Conservation (phyloP, 108 stramenopile species). For the Cyclotella kingstonii region DNA sequence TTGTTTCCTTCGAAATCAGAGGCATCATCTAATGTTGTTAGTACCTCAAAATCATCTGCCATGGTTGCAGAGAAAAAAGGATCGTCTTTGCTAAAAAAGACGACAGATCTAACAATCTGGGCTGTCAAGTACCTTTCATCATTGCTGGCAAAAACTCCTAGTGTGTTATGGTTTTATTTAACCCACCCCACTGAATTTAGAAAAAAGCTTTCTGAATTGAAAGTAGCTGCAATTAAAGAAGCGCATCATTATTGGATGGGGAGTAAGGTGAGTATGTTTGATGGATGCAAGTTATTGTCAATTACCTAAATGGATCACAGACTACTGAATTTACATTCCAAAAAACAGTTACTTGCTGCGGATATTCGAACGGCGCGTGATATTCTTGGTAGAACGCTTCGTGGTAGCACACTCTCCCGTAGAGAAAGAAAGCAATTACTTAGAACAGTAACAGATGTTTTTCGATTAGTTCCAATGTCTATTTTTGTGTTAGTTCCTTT, state of each 20-base stretch:
- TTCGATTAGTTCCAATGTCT: slow-evolving; percentile 95
- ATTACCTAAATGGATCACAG: background rate
- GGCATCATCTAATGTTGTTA: background rate
- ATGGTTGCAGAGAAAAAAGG: slow-evolving; percentile 14
- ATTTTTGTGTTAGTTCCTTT: slow-evolving; percentile 97
- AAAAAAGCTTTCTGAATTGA: slow-evolving; percentile 57
- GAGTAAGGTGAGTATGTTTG: slow-evolving; percentile 62
- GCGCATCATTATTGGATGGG: slow-evolving; percentile 96
- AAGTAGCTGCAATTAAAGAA: slow-evolving; percentile 71
- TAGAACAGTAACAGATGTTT: slow-evolving; percentile 93
- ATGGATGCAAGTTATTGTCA: background rate
- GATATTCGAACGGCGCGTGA: slow-evolving; percentile 88
- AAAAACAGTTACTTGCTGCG: slow-evolving; percentile 73
- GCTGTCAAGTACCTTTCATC: slow-evolving; percentile 39
- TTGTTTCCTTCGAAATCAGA: background rate
- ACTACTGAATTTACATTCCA: background rate
- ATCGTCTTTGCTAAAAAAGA: slow-evolving; percentile 20
- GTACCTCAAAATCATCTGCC: background rate
- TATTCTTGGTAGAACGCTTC: slow-evolving; percentile 73
- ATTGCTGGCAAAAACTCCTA: slow-evolving; percentile 62
- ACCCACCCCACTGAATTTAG: slow-evolving; percentile 62
- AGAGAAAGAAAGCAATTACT: slow-evolving; percentile 96
- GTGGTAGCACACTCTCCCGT: slow-evolving; percentile 87
- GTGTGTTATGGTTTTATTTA: slow-evolving; percentile 57
- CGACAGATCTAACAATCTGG: slow-evolving; percentile 25